Percentiles rank a stretch among this genome's conserved stretches.
Conservation (phyloP, 345 rosid species). For the Euclidium syriacum region DNA sequence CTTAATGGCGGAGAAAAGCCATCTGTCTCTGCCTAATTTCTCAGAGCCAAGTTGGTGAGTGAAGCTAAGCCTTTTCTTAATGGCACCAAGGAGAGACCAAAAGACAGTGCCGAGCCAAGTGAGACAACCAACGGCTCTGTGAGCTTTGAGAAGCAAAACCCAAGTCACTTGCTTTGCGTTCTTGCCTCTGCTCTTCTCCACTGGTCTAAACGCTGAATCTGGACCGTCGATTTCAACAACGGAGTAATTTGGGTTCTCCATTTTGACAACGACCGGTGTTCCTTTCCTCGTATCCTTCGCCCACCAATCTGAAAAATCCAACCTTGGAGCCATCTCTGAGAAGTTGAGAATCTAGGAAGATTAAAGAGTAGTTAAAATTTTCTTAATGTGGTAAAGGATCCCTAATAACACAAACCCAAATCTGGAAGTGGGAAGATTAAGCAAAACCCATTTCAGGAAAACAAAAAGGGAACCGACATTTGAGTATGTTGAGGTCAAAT, state of each 20-base stretch:
- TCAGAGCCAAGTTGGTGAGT: conserved; percentile 51
- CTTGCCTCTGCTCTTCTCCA: conserved; percentile 77
- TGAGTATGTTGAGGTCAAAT: conserved; percentile 3
- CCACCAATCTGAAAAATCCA: conserved; percentile 73
- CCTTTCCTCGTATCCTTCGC: conserved; percentile 58
- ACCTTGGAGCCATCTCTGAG: conserved; percentile 55
- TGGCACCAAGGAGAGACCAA: conserved; percentile 76
- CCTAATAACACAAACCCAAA: conserved; percentile 10
- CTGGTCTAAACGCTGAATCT: conserved; percentile 76
- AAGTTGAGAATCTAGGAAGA: background rate
- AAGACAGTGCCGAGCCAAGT: conserved; percentile 68
- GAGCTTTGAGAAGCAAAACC: conserved; percentile 92
- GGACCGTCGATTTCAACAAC: conserved; percentile 84
- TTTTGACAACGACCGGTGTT: conserved; percentile 79
- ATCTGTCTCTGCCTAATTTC: conserved; percentile 56
- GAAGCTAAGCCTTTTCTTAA: conserved; percentile 62
- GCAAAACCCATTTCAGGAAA: conserved; percentile 24
- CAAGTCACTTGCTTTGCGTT: conserved; percentile 89
- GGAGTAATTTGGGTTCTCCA: conserved; percentile 83
- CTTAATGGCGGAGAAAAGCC: conserved; percentile 55
- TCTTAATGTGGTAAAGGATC: conserved; percentile 26
- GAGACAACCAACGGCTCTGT: conserved; percentile 76
- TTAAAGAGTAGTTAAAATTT: background rate
- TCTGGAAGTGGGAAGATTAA: conserved; percentile 7
- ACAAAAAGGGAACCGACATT: background rate